Evolutionary conservation across 768 basidiomycete species (phyloP).

Genomic region (Collybia mongolica): DNA sequence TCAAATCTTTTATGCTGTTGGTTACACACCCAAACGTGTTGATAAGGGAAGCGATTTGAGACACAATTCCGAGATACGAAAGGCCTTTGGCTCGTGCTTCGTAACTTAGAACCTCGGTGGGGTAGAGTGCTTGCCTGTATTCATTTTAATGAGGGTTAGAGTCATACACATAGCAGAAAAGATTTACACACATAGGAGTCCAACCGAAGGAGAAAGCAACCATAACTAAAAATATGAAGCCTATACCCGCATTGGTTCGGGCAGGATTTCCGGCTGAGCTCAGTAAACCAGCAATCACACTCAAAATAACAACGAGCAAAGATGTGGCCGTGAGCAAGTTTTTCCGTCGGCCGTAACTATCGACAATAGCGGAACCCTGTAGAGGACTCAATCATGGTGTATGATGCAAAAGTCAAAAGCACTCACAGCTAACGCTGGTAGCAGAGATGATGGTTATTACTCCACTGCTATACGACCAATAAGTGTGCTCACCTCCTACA

Average conservation of each 20-base stretch:
- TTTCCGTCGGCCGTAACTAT: conserved; percentile 47
- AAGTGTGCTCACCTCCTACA: conserved; percentile 29
- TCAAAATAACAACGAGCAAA: conserved; percentile 36
- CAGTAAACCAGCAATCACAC: conserved; percentile 46
- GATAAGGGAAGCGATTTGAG: conserved; percentile 43
- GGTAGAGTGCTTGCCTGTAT: conserved; percentile 49
- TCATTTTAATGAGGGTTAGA: conserved; percentile 1
- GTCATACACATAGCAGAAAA: background rate
- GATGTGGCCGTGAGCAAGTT: conserved; percentile 39
- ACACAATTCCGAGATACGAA: conserved; percentile 43
- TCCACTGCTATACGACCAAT: background rate
- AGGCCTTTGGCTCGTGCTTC: conserved; percentile 52
- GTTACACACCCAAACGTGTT: conserved; percentile 46
- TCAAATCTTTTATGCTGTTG: background rate
- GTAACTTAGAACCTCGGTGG: conserved; percentile 49
- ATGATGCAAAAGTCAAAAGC: background rate
- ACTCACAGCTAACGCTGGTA: conserved; percentile 27
- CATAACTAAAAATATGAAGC: conserved; percentile 50
- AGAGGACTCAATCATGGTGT: background rate
- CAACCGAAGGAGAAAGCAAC: conserved; percentile 53
- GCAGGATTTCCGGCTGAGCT: conserved; percentile 29
- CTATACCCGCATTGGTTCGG: conserved; percentile 49
- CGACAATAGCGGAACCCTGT: conserved; percentile 45
- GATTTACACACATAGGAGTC: conserved; percentile 45
- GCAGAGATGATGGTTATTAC: background rate